Evolutionary conservation across 2,329 filamentous ascomycete species (phyloP), one percentile per base, ranked within the genome.

Genomic region (Tolypocladium amazonense): DNA sequence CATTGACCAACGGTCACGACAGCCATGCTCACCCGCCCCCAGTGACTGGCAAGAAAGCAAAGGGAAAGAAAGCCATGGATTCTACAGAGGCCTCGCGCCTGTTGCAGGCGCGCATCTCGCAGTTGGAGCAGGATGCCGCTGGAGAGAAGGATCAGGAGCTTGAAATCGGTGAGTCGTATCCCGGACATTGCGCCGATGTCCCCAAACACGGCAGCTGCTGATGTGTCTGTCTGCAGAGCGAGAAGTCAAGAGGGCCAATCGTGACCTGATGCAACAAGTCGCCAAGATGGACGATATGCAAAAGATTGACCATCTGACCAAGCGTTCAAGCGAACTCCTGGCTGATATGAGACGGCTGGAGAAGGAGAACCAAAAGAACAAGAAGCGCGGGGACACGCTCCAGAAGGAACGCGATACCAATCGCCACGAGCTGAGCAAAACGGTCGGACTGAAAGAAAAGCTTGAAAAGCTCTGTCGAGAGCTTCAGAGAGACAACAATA

Each of bases 351-450:
- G 97, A 75, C 88, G 92, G 59, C 82, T 96, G 62, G 93, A 99
- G 73, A 88, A 92, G 62, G 94, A 99, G 63, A 92, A 96, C 70
- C 84, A 90, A 63, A 97, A 96, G 76, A 94, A 93, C 68, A 97
- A 97, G 80, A 96, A 97, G 74, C 88, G 92, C 30, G 90, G 90
- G 33, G 94, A 99, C 72, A 88, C 91, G 69, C 76, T 99, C 59
- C 94, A 99, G 74, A 99, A 97, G 73, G 94, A 99, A 69, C 95
- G 96, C 73, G 94, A 99, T 71, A 87, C 90, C 65, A 88, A 89
- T 60, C 86, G 92, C 67, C 89, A 88, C 55, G 94, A 99, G 72
- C 80, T 96, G 59, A 93, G 86, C 76, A 96, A 96, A 76, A 93
- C 92, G 27, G 87, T 89, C 25, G 89, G 88, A 1, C 85, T 97